Evolutionary conservation across 2,329 filamentous ascomycete genomes (phyloP), one percentile per base, ranked within the genome.

Genomic region (Fusarium sarcochroum): DNA sequence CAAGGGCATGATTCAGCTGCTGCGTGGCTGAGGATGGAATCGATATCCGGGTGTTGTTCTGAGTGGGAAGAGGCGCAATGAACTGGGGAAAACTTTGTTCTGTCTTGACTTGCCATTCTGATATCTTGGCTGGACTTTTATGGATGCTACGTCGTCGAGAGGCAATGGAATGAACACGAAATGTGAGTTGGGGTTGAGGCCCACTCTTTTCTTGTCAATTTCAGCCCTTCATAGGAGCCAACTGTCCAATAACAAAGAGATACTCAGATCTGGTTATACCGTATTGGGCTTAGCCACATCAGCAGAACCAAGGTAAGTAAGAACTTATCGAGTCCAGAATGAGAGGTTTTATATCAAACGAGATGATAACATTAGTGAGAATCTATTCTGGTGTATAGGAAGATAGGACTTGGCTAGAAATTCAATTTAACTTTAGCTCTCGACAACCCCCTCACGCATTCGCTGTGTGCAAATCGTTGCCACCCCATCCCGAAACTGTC

Each of bases 191-290:
- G 14, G 1, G 17, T 14, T 18, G 13, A n/a, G 38, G 9, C 46
- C 61, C 61, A 64, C 59, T 51, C 11, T 64, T 64, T 64, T 7
- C 61, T 59, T 59, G 59, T 64, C 59, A 59, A 42, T 3, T 25
- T 64, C 40, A 59, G 7, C 61, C 61, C 61, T 64, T 64, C 14
- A 18, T 14, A 15, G 1, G 15, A 8, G 1, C 4, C 1, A 5
- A 2, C 5, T 2, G 30, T 7, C 51, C 61, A 64, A 64, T 64
- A 1, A 14, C 2, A 2, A 4, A 18, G 7, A 23, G 9, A 9
- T 15, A 13, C 11, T 1, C 3, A 1, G 6, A 37, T 4, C 3
- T 7, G 5, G 18, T 32, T 17, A 10, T 2, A 3, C 13, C 6
- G 4, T 0, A 21, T 23, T 13, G 4, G 6, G 5, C 7, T 9